Evolutionary conservation across 2,329 filamentous ascomycete species (phyloP), one percentile per base, ranked within the genome.

Genomic region (Basipetospora sp.): DNA sequence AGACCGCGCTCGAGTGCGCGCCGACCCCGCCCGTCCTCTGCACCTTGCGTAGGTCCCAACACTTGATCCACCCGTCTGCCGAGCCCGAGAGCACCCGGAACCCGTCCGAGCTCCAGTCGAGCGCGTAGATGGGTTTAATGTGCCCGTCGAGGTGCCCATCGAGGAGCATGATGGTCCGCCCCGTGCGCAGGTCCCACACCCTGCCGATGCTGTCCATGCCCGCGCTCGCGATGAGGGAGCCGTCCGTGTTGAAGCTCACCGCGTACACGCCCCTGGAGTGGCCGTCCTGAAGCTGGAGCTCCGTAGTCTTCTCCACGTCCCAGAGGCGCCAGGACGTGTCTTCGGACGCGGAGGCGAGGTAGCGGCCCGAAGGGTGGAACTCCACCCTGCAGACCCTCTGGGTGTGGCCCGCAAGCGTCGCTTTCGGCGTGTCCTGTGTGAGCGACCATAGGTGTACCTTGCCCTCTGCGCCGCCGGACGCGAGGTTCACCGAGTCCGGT

Each of bases 271-370:
- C 90, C 39, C 88, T 76, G 8, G 86, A 92, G 55, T 98, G 90
- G 1, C 90, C 90, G 59, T 96, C 88, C 56, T 98, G 90, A 1
- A 92, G 67, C 2, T 93, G 66, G 2, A 96, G 61, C 52, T 96
- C 87, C 3, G 78, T 78, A 0, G 77, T 83, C 0, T 80, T 90
- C 47, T 84, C 77, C 1, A 96, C 75, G 53, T 96, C 88, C 88
- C 90, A 98, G 25, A 98, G 65, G 31, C 88, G 76, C 90, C 90
- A 98, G 1, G 90, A 94, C 2, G 86, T 94, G 53, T 98, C 90
- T 50, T 90, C 90, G 0, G 86, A 94, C 5, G 90, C 90, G 1
- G 87, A 94, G 4, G 88, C 90, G 5, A 96, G 65, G 51, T 88
- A 96, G 43, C 71, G 71, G 3, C 88, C 88, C 0, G 84, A 93